Base-by-base conservation (phyloP, 1,284 basidiomycete genomes). In the Tremellales sp. region DNA sequence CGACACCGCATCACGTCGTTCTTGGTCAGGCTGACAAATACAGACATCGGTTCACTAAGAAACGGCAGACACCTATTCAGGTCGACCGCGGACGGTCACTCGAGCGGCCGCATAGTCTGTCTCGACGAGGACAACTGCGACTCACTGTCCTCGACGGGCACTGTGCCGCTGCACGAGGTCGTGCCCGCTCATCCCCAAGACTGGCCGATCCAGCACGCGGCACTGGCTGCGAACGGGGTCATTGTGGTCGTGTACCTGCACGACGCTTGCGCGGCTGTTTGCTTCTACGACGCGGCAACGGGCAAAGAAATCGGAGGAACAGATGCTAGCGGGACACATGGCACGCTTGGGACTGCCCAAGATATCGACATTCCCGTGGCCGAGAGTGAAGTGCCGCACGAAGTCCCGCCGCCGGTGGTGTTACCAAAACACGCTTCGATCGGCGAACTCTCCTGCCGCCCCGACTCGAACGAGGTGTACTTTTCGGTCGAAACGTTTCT, bases 201-300 rank as follows among this genome's bases (percentile, higher is more conserved):
- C 13, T 39, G 51, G 29, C 43, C 48, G 27, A 47, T 55, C 12
- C 43, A 48, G 6, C 36, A 15, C 22, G 51, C 43, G 15, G 22
- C 52, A n/a, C 29, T 55, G 3, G 45, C 55, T 25, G 50, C 41
- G 22, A 49, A 52, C 37, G 40, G 24, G 22, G 15, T 53, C 24
- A 29, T 58, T 37, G 48, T 54, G 23, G 29, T 58, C 3, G 35
- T 55, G 27, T 58, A 58, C 44, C 48, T 58, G 13, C 40, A 47
- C 17, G 44, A 58, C 33, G 56, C 56, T 25, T 58, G 53, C n/a
- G 56, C 53, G 3, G 51, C 53, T 6, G 53, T 55, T 7, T 42
- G 50, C 15, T 58, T 58, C 27, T 39, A 40, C 22, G 50, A 55
- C 26, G 53, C 51, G 5, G 25, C 41, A 7, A 58, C 53, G 4